A percentile compares a stretch with the other conserved stretches of the same genome.
Conservation (phyloP, 768 basidiomycete species). For the Termitomyces sp. region DNA sequence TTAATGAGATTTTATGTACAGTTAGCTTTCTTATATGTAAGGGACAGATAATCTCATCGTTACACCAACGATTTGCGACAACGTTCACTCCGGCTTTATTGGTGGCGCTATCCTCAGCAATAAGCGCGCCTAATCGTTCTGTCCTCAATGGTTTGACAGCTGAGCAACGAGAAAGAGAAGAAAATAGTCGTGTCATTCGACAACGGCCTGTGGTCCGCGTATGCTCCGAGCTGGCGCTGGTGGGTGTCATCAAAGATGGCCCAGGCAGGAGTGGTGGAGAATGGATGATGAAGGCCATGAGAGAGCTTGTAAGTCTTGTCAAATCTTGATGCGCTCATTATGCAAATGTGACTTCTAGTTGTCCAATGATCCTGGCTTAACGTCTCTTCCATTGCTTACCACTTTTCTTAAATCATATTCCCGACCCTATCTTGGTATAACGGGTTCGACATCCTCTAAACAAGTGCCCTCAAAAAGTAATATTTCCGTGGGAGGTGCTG, state of each 20-base stretch:
- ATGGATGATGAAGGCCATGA: conserved; percentile 83
- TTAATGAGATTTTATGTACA: neutral
- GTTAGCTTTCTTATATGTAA: neutral
- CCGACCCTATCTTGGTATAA: conserved; percentile 80
- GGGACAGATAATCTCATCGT: conserved; percentile 75
- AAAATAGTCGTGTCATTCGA: conserved; percentile 65
- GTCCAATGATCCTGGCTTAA: conserved; percentile 79
- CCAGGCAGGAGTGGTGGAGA: conserved; percentile 71
- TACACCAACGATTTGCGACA: conserved; percentile 83
- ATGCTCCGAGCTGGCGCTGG: conserved; percentile 84
- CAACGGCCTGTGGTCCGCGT: conserved; percentile 86
- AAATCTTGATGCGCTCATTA: conserved; percentile 1
- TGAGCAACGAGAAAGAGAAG: conserved; percentile 93
- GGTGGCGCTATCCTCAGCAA: conserved; percentile 47
- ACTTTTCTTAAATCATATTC: conserved; percentile 94
- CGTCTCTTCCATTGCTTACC: conserved; percentile 83
- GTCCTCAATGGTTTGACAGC: conserved; percentile 49
- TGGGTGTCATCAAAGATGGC: conserved; percentile 75
- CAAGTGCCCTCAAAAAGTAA: conserved; percentile 54
- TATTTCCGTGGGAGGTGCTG: conserved; percentile 33
- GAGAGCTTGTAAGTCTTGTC: conserved; percentile 64
- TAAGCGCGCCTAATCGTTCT: conserved; percentile 54
- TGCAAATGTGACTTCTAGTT: conserved; percentile 41
- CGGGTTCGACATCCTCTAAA: conserved; percentile 43
- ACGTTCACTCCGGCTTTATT: conserved; percentile 73